phyloP scores from a whole-genome alignment of 495 filamentous ascomycete genomes.

The Aspergillus coremiiformis region DNA sequence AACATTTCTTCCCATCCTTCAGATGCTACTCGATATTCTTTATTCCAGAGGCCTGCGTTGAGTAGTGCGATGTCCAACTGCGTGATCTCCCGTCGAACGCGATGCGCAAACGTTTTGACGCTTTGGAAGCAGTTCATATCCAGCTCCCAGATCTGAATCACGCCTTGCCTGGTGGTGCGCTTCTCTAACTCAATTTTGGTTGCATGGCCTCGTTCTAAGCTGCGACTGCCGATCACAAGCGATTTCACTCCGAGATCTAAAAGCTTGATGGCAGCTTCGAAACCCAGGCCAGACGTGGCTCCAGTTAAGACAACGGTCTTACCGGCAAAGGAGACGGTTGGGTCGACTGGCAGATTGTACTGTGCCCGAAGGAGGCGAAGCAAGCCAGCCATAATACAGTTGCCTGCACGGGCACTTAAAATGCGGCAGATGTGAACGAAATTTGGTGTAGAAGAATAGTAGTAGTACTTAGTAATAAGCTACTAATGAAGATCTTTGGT shows the following conservation, averaged over 20 bases:
- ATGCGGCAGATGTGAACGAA: not conserved
- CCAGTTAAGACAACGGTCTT: slow-evolving; percentile 53
- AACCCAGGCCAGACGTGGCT: slow-evolving; percentile 45
- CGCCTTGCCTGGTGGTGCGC: slow-evolving; percentile 31
- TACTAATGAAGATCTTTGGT: not conserved
- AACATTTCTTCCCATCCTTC: slow-evolving; percentile 50
- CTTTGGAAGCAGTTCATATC: slow-evolving; percentile 48
- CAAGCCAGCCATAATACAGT: slow-evolving; percentile 29
- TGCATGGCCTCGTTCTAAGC: slow-evolving; percentile 36
- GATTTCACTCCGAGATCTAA: slow-evolving; percentile 34
- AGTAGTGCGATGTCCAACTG: slow-evolving; percentile 38
- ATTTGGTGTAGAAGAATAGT: not conserved
- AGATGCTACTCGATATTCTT: slow-evolving; percentile 23
- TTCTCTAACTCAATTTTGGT: slow-evolving; percentile 41
- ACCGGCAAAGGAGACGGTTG: slow-evolving; percentile 33
- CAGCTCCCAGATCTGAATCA: slow-evolving; percentile 46
- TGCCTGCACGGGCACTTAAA: not conserved
- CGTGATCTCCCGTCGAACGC: slow-evolving; percentile 29
- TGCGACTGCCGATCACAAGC: slow-evolving; percentile 39
- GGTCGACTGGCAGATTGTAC: slow-evolving; percentile 32
- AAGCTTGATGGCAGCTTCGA: slow-evolving; percentile 41
- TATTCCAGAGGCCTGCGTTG: slow-evolving; percentile 40
- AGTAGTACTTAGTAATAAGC: not conserved
- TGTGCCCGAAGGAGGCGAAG: slow-evolving; percentile 34
- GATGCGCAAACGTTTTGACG: slow-evolving; percentile 40